Percentiles rank a stretch among this genome's conserved stretches.
phyloP scores from a whole-genome alignment of 345 rosid species.

The Lagerstroemia speciosa region DNA sequence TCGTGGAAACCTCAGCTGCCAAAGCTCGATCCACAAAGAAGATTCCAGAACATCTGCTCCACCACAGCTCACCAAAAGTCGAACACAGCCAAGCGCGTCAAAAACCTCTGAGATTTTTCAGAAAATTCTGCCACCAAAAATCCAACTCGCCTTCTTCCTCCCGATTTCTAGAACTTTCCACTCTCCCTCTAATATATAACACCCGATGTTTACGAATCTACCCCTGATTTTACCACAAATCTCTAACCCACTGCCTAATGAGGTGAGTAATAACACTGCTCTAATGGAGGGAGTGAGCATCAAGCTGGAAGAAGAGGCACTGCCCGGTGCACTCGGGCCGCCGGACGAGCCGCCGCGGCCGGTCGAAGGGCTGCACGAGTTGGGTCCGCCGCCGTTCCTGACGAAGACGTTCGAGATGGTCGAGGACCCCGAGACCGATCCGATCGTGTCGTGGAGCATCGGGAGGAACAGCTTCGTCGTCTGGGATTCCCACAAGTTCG shows the following conservation, averaged over 20 bases:
- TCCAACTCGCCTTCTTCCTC: not conserved
- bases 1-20: not conserved
- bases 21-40: not conserved
- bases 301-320: not conserved
- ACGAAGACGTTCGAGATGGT: constrained; percentile 65
- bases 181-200: not conserved
- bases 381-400: constrained; percentile 71
- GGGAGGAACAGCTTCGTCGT: constrained; percentile 52
- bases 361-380: constrained; percentile 58
- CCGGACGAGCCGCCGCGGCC: constrained; percentile 22
- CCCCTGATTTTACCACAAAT: not conserved
- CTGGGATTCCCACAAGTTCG: constrained; percentile 51
- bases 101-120: not conserved
- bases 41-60: not conserved
- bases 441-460: constrained; percentile 58
- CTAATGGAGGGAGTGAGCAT: not conserved
- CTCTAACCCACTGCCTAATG: not conserved
- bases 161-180: not conserved
- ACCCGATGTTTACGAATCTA: not conserved
- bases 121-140: not conserved
- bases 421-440: constrained; percentile 55
- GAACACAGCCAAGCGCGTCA: not conserved
- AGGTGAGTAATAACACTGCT: not conserved
- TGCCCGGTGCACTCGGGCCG: not conserved
- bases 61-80: not conserved